Base-by-base conservation (phyloP, 2,329 filamentous ascomycete genomes). In the Cladosporium sp. region DNA sequence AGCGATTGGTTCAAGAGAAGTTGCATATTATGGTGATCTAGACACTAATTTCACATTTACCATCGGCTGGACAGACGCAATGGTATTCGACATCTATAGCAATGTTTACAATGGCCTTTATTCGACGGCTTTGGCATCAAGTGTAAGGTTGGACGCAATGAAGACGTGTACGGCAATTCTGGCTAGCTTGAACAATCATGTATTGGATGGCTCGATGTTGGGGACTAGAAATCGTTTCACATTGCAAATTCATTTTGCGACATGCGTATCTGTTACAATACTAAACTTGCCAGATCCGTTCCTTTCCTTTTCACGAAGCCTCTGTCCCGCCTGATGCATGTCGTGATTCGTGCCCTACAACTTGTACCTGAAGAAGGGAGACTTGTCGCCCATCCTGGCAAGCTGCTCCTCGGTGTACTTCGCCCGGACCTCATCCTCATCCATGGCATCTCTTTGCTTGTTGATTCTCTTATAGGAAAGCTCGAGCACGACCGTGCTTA, bases 321-420 rank as follows among this genome's bases (percentile, higher is more conserved):
- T 44, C 40, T 11, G 18, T 44, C 18, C 6, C 40, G 11, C 21
- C 1, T 5, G 10, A 44, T 44, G 21, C 6, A 18, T 21, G 18
- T 44, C 40, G 40, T 44, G 3, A n/a, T n/a, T 21, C 40, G 7
- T 44, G n/a, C 40, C 40, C n/a, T 58, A 64, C 29, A 64, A 37
- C 23, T 64, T 64, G n/a, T 64, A 80, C 67, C 73, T 76, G 65
- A 77, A 80, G 65, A 79, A 69, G 4, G 77, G 77, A 59, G 73
- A 76, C 60, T 74, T 70, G 67, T 79, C 77, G 1, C 77, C 77
- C 74, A 78, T 74, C 65, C 73, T 73, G 57, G 73, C 72, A 52
- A 78, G 62, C 62, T 79, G 69, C 29, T 71, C 70, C n/a, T 76
- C 73, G 2, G 70, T 75, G 68, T 78, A 79, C 28, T 72, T 72